Evolutionary conservation across 164 flowering plant genomes (phyloP).

Genomic region (Saururus chinensis): DNA sequence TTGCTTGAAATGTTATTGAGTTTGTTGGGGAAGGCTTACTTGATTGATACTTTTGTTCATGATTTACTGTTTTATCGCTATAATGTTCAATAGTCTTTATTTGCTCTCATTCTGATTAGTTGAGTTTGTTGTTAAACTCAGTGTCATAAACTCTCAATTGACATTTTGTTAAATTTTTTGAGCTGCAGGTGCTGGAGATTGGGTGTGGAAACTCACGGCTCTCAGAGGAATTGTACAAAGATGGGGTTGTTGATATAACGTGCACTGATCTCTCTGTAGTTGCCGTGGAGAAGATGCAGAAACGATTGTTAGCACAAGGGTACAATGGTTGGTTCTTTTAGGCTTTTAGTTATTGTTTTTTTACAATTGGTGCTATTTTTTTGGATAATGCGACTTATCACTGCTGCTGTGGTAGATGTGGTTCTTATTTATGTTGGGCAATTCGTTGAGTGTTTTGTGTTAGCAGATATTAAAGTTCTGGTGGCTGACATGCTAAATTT

Average conservation of each 20-base stretch:
- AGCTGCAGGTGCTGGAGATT: constrained; percentile 71
- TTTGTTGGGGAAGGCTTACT: neutral
- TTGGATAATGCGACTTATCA: no score
- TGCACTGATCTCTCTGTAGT: constrained; percentile 81
- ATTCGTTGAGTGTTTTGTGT: no score
- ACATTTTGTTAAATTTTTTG: neutral
- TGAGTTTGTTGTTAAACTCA: no score
- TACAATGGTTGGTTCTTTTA: constrained; percentile 38
- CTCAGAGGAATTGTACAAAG: constrained; percentile 57
- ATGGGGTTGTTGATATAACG: constrained; percentile 68
- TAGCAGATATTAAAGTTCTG: constrained; percentile 65
- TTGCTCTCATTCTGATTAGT: no score
- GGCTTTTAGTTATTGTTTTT: neutral
- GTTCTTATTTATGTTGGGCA: neutral
- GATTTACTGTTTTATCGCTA: no score
- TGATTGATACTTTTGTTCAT: no score
- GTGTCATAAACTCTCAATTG: no score
- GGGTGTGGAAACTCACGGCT: constrained; percentile 92
- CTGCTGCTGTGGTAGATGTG: no score
- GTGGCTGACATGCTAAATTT: constrained; percentile 90
- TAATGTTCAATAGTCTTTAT: no score
- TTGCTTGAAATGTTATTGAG: no score
- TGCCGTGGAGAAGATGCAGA: constrained; percentile 77
- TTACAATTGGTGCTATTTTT: no score
- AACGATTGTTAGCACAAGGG: constrained; percentile 38